Conservation (phyloP, 225 moss, liverwort and hornwort species). For the Physcomitrium patens region DNA sequence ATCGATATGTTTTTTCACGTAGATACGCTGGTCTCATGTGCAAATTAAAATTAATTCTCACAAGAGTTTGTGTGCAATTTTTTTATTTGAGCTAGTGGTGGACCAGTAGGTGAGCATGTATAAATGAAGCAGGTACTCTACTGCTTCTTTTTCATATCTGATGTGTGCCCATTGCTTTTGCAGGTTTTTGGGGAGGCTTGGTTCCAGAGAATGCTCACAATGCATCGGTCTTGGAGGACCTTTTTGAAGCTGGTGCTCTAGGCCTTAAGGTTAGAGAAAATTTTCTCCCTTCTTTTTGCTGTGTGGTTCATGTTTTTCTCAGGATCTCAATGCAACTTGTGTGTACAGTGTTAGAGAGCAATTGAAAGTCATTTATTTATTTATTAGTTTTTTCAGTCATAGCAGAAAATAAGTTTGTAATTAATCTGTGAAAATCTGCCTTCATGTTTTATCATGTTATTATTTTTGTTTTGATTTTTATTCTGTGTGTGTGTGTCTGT, state of each 20-base stretch:
- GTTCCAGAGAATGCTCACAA: slow-evolving; percentile 90
- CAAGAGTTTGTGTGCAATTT: neutral
- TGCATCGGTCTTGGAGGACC: slow-evolving; percentile 71
- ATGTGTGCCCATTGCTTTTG: slow-evolving; percentile 17
- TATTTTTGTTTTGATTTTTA: no score
- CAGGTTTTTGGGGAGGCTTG: slow-evolving; percentile 99
- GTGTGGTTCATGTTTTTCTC: slow-evolving; percentile 4
- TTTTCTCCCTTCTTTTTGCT: neutral
- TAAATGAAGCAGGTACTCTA: neutral
- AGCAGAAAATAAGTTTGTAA: neutral
- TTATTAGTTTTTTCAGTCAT: no score
- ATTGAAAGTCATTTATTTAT: no score
- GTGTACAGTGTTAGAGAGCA: neutral
- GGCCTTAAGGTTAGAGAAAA: slow-evolving; percentile 73
- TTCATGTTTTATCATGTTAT: no score
- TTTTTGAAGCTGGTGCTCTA: slow-evolving; percentile 80
- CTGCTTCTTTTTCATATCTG: neutral
- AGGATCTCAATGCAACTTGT: neutral
- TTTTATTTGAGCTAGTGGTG: no score
- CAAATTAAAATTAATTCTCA: neutral
- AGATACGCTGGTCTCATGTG: neutral
- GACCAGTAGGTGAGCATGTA: no score
- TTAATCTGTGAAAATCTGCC: no score
- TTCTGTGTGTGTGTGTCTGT: no score
- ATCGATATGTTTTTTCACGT: no score